Base-by-base conservation (phyloP, 208 protist genomes). In the Trypanosoma melophagium region DNA sequence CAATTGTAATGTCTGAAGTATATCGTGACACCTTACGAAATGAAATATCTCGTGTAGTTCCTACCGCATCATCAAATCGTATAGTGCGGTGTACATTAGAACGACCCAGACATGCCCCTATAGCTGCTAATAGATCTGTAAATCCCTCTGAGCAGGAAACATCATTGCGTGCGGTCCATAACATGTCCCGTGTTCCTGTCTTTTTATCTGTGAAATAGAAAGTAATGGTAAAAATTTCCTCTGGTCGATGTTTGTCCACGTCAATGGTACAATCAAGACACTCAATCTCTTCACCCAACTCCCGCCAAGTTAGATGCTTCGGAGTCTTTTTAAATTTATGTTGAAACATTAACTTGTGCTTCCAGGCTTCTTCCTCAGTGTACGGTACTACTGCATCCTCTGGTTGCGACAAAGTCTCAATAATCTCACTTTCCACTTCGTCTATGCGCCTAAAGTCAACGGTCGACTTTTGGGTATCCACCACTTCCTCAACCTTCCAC, bases 301-400 rank as follows among this genome's bases (percentile, higher is more conserved):
- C 85, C 25, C 83, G 80, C 90, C 90, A 96, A 13, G 86, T 92
- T 31, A 96, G 66, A 75, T 96, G 90, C 57, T 93, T 94, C 24
- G 90, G 90, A 22, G 87, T 86, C 54, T 92, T 91, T 25, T 80
- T 86, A 68, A 96, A 94, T 74, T 93, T 93, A 70, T 80, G 81
- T 44, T 87, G 71, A 67, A 96, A 96, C 90, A 96, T 96, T 2
- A 96, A 77, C 47, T 88, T 85, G 69, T 94, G 86, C 74, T 94
- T 94, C 88, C 90, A 96, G 13, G 44, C 60, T 68, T 91, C 84
- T 76, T 96, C 87, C 56, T 93, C 87, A 13, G 76, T 83, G 60
- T 89, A 91, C 19, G 76, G 78, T 44, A 94, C 80, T 12, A 96
- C 56, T 0, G 87, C 84, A 54, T 85, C 83, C 17, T 94, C 86